Base-by-base conservation (phyloP, 768 basidiomycete species). In the Lentinula lateritia region DNA sequence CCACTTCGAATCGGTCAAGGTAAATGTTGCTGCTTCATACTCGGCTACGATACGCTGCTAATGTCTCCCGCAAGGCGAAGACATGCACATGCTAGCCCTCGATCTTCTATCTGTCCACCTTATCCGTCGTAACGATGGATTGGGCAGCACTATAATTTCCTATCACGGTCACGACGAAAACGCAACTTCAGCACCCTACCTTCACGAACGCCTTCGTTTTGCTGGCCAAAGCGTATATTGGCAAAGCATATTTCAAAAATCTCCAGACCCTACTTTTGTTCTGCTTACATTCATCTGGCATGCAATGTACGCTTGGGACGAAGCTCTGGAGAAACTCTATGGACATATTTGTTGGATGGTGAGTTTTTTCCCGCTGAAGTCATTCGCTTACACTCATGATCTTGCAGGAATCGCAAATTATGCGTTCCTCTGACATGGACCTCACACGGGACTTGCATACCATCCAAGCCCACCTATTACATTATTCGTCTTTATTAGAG, bases 301-400 rank as follows among this genome's bases (percentile, higher is more conserved):
- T 55, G 80, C 83, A 3, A 52, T 86, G 62, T 87, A 86, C 65
- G 80, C 81, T 0, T 87, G 84, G 83, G 85, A 87, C 62, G 78
- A 86, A 66, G 76, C 83, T 0, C 68, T 86, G 3, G 85, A 85
- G 63, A 71, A 73, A 45, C 70, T 86, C 15, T 85, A 85, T 58
- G 64, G 72, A 1, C 79, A 85, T 64, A 78, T 87, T 55, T 80
- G 75, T 62, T 70, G 66, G 46, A 72, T 85, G 52, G 84, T 84
- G 61, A 64, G 79, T 66, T 20, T 16, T 16, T 38, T 3, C 5
- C 15, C 6, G 16, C n/a, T 46, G 7, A 4, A 10, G 39, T 41
- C 10, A 15, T 23, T 12, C 12, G 8, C 28, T 15, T 20, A 42
- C 46, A 16, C 52, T 57, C 3, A 20, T 23, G 28, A 43, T 13